These are phyloP conservation scores for Phytopythium sindhum DNA, from an alignment of 352 stramenopile genomes.

Conservation along the genomic window DNA sequence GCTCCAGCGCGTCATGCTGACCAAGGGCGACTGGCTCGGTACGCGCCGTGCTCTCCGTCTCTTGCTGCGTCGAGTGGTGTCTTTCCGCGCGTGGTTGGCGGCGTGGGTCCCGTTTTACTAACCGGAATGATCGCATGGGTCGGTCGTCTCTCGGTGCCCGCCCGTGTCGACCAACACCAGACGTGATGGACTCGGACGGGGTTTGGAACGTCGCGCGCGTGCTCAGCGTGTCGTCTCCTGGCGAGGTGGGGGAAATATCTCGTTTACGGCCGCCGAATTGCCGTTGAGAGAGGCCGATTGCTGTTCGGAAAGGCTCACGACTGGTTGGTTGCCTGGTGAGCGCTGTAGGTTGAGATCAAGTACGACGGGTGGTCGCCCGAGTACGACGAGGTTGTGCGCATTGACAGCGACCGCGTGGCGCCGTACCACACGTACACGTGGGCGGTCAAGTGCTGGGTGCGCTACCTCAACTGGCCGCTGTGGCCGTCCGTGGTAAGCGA, in stretches of 20 bases:
- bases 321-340: not conserved
- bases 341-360: conserved; percentile 47
- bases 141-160: not conserved
- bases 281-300: not conserved
- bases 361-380: conserved; percentile 64
- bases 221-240: conserved; percentile 21
- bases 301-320: not conserved
- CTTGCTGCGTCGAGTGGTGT: not conserved
- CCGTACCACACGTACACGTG: conserved; percentile 79
- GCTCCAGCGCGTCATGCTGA: conserved; percentile 6
- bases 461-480: conserved; percentile 74
- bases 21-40: conserved; percentile 34
- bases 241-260: conserved; percentile 11
- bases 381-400: conserved; percentile 56
- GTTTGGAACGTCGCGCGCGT: conserved; percentile 70
- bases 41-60: not conserved
- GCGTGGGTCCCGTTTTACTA: not conserved
- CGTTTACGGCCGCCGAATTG: not conserved
- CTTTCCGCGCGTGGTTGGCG: not conserved
- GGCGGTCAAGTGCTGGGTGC: conserved; percentile 78
- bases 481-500: conserved; percentile 59
- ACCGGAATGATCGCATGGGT: not conserved
- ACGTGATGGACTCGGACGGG: conserved; percentile 58
- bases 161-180: conserved; percentile 13
- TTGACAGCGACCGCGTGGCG: conserved; percentile 58